Conservation (phyloP, 1,139 yeast genomes). For the Yamadazyma trypodendri region DNA sequence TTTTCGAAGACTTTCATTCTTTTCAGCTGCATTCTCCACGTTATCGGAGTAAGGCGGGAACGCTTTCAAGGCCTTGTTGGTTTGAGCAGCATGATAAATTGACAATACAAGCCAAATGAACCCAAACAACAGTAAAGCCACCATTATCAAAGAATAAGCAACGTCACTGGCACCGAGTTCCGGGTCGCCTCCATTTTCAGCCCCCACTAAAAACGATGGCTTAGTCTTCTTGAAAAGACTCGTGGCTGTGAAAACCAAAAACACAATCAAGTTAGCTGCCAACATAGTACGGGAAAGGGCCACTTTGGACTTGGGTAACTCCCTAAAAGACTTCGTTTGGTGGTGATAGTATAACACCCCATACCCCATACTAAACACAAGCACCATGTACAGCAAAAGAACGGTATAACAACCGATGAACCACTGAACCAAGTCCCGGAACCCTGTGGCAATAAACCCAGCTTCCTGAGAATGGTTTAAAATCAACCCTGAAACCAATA, state of each 20-base stretch:
- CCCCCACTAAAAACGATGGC: constrained; percentile 2
- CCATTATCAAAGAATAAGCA: neutral
- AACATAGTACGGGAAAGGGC: constrained; percentile 20
- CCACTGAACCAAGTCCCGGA: constrained; percentile 1
- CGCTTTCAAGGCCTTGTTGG: constrained; percentile 27
- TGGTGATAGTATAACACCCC: constrained; percentile 32
- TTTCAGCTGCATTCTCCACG: constrained; percentile 19
- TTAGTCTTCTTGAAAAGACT: neutral
- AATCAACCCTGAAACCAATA: constrained; percentile 16
- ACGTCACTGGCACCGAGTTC: neutral
- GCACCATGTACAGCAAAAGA: constrained; percentile 1
- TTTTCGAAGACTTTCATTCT: constrained; percentile 20
- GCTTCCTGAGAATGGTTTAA: constrained; percentile 17
- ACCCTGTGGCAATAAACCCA: constrained; percentile 6
- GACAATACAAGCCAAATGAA: constrained; percentile 1
- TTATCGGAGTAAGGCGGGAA: constrained; percentile 29
- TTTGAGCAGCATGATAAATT: constrained; percentile 15
- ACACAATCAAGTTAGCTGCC: constrained; percentile 10
- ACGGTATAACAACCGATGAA: neutral
- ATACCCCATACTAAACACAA: constrained; percentile 37
- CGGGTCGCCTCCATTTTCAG: neutral
- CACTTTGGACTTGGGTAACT: constrained; percentile 23
- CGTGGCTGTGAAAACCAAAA: constrained; percentile 1
- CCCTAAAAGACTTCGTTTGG: constrained; percentile 26
- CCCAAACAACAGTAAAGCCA: neutral